Evolutionary conservation across 768 basidiomycete species (phyloP).

Genomic region (Boletellus ananas): DNA sequence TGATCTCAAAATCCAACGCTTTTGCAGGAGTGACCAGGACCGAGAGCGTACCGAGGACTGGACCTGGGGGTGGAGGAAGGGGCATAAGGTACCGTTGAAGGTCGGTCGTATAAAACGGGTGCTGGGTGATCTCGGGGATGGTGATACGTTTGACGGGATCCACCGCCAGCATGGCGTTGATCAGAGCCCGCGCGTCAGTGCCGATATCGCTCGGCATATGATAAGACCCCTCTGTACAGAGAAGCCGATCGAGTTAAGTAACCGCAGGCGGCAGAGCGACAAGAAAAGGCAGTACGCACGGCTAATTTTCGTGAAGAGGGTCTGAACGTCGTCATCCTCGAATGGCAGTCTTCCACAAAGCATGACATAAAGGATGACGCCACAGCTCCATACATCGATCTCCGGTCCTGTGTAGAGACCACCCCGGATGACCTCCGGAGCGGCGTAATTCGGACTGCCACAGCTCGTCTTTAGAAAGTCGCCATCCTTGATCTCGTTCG

Average conservation of each 20-base stretch:
- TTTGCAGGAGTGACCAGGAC: conserved; percentile 68
- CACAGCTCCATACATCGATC: conserved; percentile 98
- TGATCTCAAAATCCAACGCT: conserved; percentile 72
- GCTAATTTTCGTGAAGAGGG: conserved; percentile 91
- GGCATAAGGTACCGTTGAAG: conserved; percentile 84
- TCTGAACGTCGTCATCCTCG: conserved; percentile 94
- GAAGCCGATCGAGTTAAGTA: neutral
- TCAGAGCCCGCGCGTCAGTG: conserved; percentile 70
- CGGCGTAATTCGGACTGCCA: conserved; percentile 97
- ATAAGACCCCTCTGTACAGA: conserved; percentile 73
- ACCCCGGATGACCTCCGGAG: conserved; percentile 95
- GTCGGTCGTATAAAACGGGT: conserved; percentile 86
- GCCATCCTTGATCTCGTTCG: conserved; percentile 94
- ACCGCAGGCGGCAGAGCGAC: too few species aligned
- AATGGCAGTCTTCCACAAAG: conserved; percentile 93
- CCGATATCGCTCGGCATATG: conserved; percentile 81
- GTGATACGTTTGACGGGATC: conserved; percentile 96
- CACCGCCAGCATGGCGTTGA: conserved; percentile 86
- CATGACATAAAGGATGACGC: conserved; percentile 99
- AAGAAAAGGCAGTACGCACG: conserved; percentile 43
- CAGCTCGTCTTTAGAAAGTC: conserved; percentile 97
- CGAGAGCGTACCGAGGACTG: conserved; percentile 70
- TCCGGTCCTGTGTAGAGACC: conserved; percentile 96
- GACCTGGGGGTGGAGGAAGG: conserved; percentile 72
- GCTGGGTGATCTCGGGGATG: conserved; percentile 83